phyloP scores from a whole-genome alignment of 208 protist genomes.

The Trypanosoma lewisi region DNA sequence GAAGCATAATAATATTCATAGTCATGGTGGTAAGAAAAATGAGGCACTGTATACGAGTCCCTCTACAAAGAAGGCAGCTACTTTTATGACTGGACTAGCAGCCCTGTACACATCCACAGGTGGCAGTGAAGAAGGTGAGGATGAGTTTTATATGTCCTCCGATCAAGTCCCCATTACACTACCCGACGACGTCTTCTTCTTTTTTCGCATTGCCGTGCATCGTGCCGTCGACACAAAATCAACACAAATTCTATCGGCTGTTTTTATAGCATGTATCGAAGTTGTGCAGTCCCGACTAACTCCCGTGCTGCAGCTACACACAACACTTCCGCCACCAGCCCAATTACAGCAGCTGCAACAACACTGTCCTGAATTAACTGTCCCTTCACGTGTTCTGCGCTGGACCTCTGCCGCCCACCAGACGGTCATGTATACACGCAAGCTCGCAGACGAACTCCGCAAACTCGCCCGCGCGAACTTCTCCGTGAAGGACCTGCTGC shows the following conservation, averaged over 20 bases:
- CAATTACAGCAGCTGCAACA: slow-evolving; percentile 16
- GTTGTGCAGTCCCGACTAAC: slow-evolving; percentile 55
- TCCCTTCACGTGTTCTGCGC: slow-evolving; percentile 42
- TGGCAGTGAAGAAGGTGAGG: slow-evolving; percentile 5
- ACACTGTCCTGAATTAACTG: not conserved
- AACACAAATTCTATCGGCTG: slow-evolving; percentile 76
- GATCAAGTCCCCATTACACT: slow-evolving; percentile 50
- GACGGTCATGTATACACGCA: slow-evolving; percentile 43
- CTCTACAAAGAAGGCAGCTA: slow-evolving; percentile 28
- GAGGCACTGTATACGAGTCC: not conserved
- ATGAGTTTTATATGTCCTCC: slow-evolving; percentile 17
- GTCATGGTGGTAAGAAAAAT: slow-evolving; percentile 7
- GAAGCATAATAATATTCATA: not conserved
- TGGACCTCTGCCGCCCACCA: slow-evolving; percentile 55
- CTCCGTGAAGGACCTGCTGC: slow-evolving; percentile 39
- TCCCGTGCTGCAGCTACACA: slow-evolving; percentile 44
- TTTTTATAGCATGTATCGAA: slow-evolving; percentile 62
- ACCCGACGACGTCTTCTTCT: slow-evolving; percentile 83
- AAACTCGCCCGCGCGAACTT: slow-evolving; percentile 35
- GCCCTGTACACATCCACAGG: slow-evolving; percentile 50
- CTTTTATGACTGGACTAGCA: slow-evolving; percentile 62
- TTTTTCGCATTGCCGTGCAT: slow-evolving; percentile 77
- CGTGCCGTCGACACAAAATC: slow-evolving; percentile 79
- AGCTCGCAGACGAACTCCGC: slow-evolving; percentile 61
- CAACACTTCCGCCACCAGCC: slow-evolving; percentile 9